phyloP scores from a whole-genome alignment of 1,284 basidiomycete species.

The Schizophyllum commune region DNA sequence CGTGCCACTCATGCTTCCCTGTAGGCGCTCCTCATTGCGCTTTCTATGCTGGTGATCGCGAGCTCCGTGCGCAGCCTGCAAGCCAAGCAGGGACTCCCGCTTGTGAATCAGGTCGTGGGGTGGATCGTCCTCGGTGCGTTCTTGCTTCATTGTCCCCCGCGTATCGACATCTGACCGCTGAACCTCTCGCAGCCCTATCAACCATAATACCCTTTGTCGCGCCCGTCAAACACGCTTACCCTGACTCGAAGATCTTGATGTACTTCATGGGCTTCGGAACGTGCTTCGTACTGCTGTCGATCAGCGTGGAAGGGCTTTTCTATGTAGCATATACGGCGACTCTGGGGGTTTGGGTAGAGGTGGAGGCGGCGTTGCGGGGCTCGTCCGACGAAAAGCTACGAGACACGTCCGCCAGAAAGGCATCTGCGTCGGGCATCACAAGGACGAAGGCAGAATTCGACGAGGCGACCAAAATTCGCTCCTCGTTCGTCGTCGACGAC shows the following conservation, averaged over 20 bases:
- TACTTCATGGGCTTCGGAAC: constrained; percentile 71
- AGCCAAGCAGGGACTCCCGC: constrained; percentile 62
- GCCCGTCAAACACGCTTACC: constrained; percentile 24
- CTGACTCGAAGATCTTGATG: constrained; percentile 42
- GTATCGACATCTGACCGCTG: background rate
- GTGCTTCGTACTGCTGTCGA: constrained; percentile 75
- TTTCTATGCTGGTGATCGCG: constrained; percentile 44
- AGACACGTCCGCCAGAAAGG: no score
- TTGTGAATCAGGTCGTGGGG: constrained; percentile 51
- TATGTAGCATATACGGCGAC: constrained; percentile 62
- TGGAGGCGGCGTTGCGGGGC: constrained; percentile 45
- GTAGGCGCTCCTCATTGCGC: constrained; percentile 34
- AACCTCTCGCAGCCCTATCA: constrained; percentile 34
- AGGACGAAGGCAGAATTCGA: no score
- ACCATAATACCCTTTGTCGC: constrained; percentile 39
- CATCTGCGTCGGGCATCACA: no score
- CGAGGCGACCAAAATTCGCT: constrained; percentile 18
- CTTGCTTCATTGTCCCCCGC: background rate
- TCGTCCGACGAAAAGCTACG: background rate
- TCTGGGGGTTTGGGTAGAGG: constrained; percentile 62
- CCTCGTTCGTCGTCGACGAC: constrained; percentile 54
- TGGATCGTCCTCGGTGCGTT: constrained; percentile 65
- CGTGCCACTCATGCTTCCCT: constrained; percentile 3
- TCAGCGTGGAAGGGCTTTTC: constrained; percentile 81
- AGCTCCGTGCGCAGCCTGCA: constrained; percentile 55